Evolutionary conservation across 1,284 basidiomycete genomes (phyloP), one percentile per base, ranked within the genome.

Genomic region (Moesziomyces aphidis): DNA sequence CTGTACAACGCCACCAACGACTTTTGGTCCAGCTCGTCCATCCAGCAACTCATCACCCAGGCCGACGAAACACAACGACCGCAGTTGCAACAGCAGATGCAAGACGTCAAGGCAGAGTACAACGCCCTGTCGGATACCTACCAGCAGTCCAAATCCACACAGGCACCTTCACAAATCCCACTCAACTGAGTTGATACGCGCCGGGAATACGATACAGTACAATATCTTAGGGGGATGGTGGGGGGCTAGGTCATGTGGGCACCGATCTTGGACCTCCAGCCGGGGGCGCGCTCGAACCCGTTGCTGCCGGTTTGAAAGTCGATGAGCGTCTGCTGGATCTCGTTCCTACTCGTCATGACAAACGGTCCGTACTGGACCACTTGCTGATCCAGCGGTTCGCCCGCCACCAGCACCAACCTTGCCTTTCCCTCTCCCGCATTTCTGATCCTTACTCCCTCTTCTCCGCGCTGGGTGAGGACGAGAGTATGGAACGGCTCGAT

Each of bases 271-370:
- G 92, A 93, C 39, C 19, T 42, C 39, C 39, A 42, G 4, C 88
- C 90, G 61, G 91, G 90, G 0, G 93, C 94, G 53, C 91, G 91
- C 86, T 98, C 95, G 83, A 97, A 97, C 0, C 95, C 95, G 82
- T 97, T 97, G 69, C 81, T 86, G 21, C 90, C 91, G 48, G 86
- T 85, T 86, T 91, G 91, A 90, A 91, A 97, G 83, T 97, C 95
- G 47, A 89, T 80, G 61, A 97, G 85, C 0, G 95, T 93, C 82
- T 92, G 87, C 80, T 91, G 89, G 36, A 96, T 93, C 77, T 95
- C 94, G 69, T 91, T 89, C 17, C 87, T 87, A 4, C 88, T 90
- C 9, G 91, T 94, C 89, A 95, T 91, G 13, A 96, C 95, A 68
- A 87, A 87, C 6, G 87, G 86, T 0, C 93, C 93, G 76, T 94